Percentiles rank a stretch among this genome's conserved stretches.
These are phyloP conservation scores for Allium fistulosum DNA, from an alignment of 106 monocot genomes.

Conservation along the genomic window DNA sequence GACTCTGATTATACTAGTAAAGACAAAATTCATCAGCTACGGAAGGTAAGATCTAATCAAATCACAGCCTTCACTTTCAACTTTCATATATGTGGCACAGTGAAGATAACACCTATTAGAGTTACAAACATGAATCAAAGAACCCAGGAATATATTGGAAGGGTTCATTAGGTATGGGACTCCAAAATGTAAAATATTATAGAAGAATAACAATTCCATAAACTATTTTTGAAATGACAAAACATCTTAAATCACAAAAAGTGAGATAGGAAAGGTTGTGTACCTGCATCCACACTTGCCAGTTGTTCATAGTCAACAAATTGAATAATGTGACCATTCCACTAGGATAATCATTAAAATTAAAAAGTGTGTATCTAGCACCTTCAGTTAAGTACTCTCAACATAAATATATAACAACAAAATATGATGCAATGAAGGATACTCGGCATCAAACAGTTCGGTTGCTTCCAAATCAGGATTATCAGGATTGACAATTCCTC, in stretches of 20 bases:
- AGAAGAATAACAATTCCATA: background rate
- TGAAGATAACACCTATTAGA: background rate
- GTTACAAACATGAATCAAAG: background rate
- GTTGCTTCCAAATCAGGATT: constrained; percentile 70
- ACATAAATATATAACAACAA: background rate
- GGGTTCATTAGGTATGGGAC: background rate
- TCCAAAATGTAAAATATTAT: background rate
- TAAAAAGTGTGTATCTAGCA: constrained; percentile 84
- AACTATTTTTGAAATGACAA: background rate
- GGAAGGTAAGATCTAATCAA: no score
- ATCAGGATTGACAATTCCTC: constrained; percentile 83
- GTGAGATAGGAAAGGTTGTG: background rate
- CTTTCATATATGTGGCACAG: background rate
- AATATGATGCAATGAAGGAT: constrained; percentile 40
- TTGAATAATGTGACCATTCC: constrained; percentile 99
- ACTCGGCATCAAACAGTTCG: constrained; percentile 78
- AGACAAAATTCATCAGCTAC: no score
- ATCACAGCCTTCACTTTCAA: no score
- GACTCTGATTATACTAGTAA: no score
- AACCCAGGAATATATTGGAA: background rate
- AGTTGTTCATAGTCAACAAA: constrained; percentile 89
- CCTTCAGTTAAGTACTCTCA: constrained; percentile 27
- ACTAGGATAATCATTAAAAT: constrained; percentile 98
- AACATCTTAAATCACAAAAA: background rate
- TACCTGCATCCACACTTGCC: constrained; percentile 99